These are phyloP conservation scores for Centrapalus pauciflorus DNA, from an alignment of 129 eudicot genomes.

Conservation along the genomic window DNA sequence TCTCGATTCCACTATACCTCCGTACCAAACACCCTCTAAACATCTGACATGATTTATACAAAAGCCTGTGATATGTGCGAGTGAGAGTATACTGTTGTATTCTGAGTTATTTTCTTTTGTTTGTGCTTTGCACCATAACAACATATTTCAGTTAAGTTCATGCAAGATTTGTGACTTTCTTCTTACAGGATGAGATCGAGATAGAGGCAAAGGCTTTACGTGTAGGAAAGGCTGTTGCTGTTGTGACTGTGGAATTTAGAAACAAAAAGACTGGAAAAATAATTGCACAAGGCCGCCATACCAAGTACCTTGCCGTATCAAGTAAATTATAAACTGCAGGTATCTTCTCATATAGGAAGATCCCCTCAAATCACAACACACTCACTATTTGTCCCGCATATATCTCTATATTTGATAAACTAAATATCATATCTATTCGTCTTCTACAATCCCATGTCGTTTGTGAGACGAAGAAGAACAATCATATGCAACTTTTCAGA, in stretches of 20 bases:
- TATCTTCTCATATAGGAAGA: not conserved
- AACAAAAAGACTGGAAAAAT: conserved; percentile 76
- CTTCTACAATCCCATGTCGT: not conserved
- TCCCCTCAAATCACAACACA: not conserved
- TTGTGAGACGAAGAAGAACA: not conserved
- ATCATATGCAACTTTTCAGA: not conserved
- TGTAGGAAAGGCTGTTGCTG: conserved; percentile 79
- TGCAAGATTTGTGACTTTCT: not conserved
- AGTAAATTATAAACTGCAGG: conserved; percentile 55
- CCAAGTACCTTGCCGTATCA: conserved; percentile 60
- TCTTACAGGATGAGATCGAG: conserved; percentile 80
- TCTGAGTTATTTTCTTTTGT: not conserved
- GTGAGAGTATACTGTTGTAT: not conserved
- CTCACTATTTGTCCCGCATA: not conserved
- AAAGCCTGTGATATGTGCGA: not conserved
- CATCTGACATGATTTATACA: not conserved
- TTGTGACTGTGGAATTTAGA: conserved; percentile 69
- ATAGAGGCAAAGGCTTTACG: conserved; percentile 71
- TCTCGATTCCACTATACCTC: too few species aligned
- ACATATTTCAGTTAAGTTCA: not conserved
- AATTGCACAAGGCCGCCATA: conserved; percentile 91
- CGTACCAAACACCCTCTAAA: too few species aligned
- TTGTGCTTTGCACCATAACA: not conserved
- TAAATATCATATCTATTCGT: not conserved
- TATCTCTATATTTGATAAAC: not conserved